Base-by-base conservation (phyloP, 2,329 filamentous ascomycete genomes). In the Hypoxylon sp. region DNA sequence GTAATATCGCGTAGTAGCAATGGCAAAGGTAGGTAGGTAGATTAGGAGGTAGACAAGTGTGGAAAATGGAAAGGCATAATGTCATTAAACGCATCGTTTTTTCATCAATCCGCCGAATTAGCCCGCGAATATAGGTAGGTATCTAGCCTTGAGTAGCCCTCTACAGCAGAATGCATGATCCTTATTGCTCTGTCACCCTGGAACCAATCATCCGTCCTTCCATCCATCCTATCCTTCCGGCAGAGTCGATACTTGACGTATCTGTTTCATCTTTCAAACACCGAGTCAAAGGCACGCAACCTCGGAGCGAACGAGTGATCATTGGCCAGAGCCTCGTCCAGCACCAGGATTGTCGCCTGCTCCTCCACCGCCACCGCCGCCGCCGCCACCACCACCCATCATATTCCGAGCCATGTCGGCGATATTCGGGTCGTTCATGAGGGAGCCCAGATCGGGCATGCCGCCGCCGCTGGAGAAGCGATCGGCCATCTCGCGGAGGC, bases 361-460 rank as follows among this genome's bases (percentile, higher is more conserved):
- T n/a, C n/a, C n/a, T 25, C 21, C 21, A 25, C 21, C 21, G 21
- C 9, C 9, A 6, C 21, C 21, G n/a, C 30, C 59, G 6, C 49
- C 55, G 13, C 62, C 62, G 8, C 60, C 66, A 13, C 56, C 60
- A 8, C 68, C 67, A 3, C 68, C 68, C 68, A 71, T 71, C 63
- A 71, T 67, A 36, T 69, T 69, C 31, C 66, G 59, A 9, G 69
- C 69, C 92, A 97, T 91, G 51, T 97, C 91, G 32, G 91, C 90
- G 72, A 99, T 88, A 69, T 76, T 89, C 36, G 94, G 94, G 70
- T 99, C 94, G 59, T 86, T 88, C 94, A 99, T 96, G 72, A 99
- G 76, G 60, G 81, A 80, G 47, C 82, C 80, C 67, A 97, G 78
- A 72, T 97, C 91, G 5, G 94, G 94, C 88, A 96, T 91, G 40